A percentile compares a stretch with the other conserved stretches of the same genome.
Conservation (phyloP, 257 asterid genomes). For the Oldenlandia corymbosa region DNA sequence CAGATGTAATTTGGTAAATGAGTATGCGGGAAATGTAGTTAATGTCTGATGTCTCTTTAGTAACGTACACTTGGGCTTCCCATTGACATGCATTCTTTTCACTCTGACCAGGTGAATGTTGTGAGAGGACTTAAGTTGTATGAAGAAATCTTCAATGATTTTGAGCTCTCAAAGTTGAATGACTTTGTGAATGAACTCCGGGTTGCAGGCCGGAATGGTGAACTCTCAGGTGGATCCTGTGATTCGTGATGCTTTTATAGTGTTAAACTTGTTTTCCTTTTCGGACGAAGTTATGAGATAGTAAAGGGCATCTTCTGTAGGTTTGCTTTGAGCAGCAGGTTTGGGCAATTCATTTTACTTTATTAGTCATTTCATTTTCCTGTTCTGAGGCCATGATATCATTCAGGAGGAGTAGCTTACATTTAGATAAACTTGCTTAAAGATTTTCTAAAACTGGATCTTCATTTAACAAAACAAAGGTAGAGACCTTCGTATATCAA, state of each 20-base stretch:
- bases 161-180: constrained; percentile 71
- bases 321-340: constrained; percentile 71
- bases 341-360: constrained; percentile 50
- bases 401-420: constrained; percentile 1
- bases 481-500: not conserved
- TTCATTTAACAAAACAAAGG: not conserved
- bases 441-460: not conserved
- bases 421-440: not conserved
- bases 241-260: constrained; percentile 83
- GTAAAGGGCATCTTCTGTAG: constrained; percentile 67
- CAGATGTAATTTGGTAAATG: not conserved
- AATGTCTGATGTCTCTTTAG: not conserved
- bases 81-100: constrained; percentile 8
- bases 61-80: not conserved
- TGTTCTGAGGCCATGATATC: not conserved
- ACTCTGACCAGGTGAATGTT: constrained; percentile 73
- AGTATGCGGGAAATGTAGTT: not conserved
- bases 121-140: constrained; percentile 90
- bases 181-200: constrained; percentile 84
- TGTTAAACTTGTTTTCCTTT: constrained; percentile 67
- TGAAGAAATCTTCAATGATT: constrained; percentile 66
- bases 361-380: constrained; percentile 19
- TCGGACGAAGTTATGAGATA: constrained; percentile 74
- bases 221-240: constrained; percentile 98
- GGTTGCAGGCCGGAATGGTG: constrained; percentile 90